Evolutionary conservation across 805 yeast species (phyloP).

Genomic region (Metschnikowia bowlesiae): DNA sequence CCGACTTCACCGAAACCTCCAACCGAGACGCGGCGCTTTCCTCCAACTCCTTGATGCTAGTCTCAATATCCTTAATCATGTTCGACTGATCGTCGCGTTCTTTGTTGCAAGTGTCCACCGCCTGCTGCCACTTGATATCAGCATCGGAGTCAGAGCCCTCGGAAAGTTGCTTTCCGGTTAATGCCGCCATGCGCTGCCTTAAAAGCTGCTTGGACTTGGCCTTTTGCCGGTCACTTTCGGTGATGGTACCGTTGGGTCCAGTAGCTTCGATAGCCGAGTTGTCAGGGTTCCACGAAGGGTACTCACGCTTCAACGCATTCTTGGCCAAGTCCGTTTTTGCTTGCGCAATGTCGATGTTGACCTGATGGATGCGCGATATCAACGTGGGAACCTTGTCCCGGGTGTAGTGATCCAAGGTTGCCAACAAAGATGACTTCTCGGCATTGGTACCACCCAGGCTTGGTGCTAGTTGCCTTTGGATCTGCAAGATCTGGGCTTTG

Average conservation of each 20-base stretch:
- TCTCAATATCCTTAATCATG: slow-evolving; percentile 67
- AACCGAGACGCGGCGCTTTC: slow-evolving; percentile 42
- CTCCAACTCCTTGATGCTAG: slow-evolving; percentile 62
- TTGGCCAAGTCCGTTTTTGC: slow-evolving; percentile 64
- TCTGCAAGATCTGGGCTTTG: slow-evolving; percentile 53
- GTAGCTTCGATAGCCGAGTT: slow-evolving; percentile 58
- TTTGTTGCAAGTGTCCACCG: slow-evolving; percentile 44
- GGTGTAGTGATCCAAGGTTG: slow-evolving; percentile 57
- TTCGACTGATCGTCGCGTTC: slow-evolving; percentile 54
- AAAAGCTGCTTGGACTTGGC: slow-evolving; percentile 76
- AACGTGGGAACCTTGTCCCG: slow-evolving; percentile 66
- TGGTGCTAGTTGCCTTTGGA: slow-evolving; percentile 36
- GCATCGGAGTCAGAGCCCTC: slow-evolving; percentile 46
- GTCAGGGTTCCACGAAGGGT: slow-evolving; percentile 57
- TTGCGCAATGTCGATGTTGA: slow-evolving; percentile 64
- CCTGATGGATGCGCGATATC: slow-evolving; percentile 54
- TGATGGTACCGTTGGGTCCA: slow-evolving; percentile 82
- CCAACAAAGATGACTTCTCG: slow-evolving; percentile 48
- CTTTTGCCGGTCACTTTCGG: slow-evolving; percentile 76
- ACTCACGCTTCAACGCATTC: slow-evolving; percentile 48
- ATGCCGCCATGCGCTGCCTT: slow-evolving; percentile 85
- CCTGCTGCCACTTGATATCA: slow-evolving; percentile 51
- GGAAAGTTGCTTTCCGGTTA: slow-evolving; percentile 69
- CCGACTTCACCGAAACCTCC: slow-evolving; percentile 38
- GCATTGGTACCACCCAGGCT: slow-evolving; percentile 30